These are phyloP conservation scores for Clarkia xantiana DNA, from an alignment of 345 rosid species.

Conservation along the genomic window DNA sequence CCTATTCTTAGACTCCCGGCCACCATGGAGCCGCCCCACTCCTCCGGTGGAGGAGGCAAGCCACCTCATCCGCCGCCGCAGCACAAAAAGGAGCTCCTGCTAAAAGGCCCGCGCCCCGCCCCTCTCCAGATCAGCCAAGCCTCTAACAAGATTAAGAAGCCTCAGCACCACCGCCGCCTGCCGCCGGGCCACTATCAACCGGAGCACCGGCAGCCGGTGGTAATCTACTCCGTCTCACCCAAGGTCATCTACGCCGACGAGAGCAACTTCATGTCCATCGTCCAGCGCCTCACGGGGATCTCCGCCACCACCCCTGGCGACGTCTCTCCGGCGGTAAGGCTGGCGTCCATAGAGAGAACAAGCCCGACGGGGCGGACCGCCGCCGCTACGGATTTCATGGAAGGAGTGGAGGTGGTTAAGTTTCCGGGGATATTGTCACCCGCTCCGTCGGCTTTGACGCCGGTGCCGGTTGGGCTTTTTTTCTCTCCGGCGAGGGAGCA, in stretches of 20 bases:
- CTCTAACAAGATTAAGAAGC: constrained; percentile 46
- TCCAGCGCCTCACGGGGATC: constrained; percentile 75
- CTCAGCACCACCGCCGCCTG: constrained; percentile 10
- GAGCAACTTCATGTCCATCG: constrained; percentile 60
- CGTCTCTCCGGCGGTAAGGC: constrained; percentile 71
- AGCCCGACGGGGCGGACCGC: constrained; percentile 27
- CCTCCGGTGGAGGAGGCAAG: constrained; percentile 12
- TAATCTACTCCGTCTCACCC: constrained; percentile 77
- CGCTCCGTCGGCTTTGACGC: constrained; percentile 36
- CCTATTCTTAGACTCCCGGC: too few relatives aligned
- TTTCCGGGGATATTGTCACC: constrained; percentile 74
- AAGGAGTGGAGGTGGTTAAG: constrained; percentile 17
- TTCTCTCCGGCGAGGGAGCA: constrained; percentile 26
- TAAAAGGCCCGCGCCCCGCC: constrained; percentile 68
- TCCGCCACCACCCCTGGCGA: constrained; percentile 38
- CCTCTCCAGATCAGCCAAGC: constrained; percentile 46
- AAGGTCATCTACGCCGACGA: constrained; percentile 58
- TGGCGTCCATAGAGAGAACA: constrained; percentile 56
- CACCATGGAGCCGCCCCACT: constrained; percentile 25
- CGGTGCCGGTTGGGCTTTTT: constrained; percentile 38
- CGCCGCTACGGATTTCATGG: constrained; percentile 7
- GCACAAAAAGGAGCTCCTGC: constrained; percentile 30
- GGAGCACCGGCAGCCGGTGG: constrained; percentile 31
- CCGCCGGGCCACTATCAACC: constrained; percentile 7
- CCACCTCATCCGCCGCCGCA: constrained; percentile 11